A percentile compares a stretch with the other conserved stretches of the same genome.
Evolutionary conservation across 306 rosid species (phyloP).

Genomic region (Benincasa hispida): DNA sequence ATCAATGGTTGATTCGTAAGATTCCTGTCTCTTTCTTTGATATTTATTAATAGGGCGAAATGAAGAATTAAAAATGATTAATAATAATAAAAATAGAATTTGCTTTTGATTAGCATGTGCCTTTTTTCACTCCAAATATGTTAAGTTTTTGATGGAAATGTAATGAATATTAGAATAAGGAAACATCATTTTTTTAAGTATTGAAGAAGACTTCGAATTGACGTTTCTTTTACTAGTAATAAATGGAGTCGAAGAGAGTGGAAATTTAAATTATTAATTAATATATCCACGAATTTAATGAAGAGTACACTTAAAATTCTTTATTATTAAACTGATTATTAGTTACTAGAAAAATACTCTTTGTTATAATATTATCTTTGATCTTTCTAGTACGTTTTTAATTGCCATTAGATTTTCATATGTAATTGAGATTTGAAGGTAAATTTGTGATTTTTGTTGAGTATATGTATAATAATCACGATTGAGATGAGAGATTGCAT

Average conservation of each 20-base stretch:
- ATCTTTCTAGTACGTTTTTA: too few species aligned
- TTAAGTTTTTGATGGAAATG: background rate
- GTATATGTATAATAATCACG: too few species aligned
- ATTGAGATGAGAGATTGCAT: too few species aligned
- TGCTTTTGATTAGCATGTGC: background rate
- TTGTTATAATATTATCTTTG: too few species aligned
- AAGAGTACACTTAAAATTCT: background rate
- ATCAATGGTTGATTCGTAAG: conserved; percentile 68
- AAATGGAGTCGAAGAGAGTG: background rate
- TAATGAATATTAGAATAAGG: background rate
- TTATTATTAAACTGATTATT: background rate
- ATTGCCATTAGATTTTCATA: too few species aligned
- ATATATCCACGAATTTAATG: background rate
- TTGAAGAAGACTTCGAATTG: background rate
- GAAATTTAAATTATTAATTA: background rate
- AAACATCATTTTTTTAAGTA: background rate
- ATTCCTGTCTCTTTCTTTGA: conserved; percentile 10
- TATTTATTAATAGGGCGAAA: background rate
- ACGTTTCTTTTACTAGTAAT: background rate
- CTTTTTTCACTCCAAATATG: background rate
- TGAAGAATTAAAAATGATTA: background rate
- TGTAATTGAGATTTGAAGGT: too few species aligned
- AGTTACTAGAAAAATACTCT: background rate
- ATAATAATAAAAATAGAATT: background rate
- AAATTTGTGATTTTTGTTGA: too few species aligned